These are phyloP conservation scores for Acacia crassicarpa DNA, from an alignment of 306 rosid species.

Conservation along the genomic window DNA sequence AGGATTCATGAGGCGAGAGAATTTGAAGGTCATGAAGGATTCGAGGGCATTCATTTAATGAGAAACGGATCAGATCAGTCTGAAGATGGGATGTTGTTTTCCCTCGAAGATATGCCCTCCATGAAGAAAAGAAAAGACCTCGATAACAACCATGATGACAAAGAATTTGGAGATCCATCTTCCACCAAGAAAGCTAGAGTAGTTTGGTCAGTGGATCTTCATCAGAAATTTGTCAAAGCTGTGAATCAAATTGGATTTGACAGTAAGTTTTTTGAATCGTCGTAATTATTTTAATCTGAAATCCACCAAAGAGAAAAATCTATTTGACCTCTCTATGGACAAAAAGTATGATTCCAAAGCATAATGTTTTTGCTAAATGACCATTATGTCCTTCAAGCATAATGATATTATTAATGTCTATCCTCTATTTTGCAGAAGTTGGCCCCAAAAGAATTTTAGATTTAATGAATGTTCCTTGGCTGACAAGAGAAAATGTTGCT, in stretches of 20 bases:
- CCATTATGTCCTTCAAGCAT: constrained; percentile 17
- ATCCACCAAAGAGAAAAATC: neutral
- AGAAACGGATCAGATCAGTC: constrained; percentile 73
- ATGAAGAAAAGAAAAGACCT: constrained; percentile 72
- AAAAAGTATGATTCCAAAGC: neutral
- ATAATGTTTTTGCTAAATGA: constrained; percentile 31
- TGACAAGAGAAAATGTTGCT: constrained; percentile 93
- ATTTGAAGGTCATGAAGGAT: constrained; percentile 69
- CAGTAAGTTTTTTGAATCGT: constrained; percentile 60
- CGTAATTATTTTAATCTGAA: constrained; percentile 5
- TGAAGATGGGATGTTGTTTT: constrained; percentile 65
- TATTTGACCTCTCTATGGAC: neutral
- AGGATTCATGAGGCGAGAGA: constrained; percentile 88
- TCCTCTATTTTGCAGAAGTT: constrained; percentile 83
- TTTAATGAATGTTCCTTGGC: constrained; percentile 92
- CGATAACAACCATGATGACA: constrained; percentile 70
- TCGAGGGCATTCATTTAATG: constrained; percentile 59
- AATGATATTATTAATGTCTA: constrained; percentile 43
- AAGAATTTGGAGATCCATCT: constrained; percentile 65
- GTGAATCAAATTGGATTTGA: constrained; percentile 94
- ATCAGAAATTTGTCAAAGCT: constrained; percentile 96
- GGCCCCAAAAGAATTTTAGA: constrained; percentile 97
- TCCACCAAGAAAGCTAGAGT: constrained; percentile 89
- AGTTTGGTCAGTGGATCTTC: constrained; percentile 98
- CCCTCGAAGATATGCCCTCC: constrained; percentile 62